These are phyloP conservation scores for Paecilomyces sp. DNA, from an alignment of 2,329 filamentous ascomycete genomes.

Conservation along the genomic window DNA sequence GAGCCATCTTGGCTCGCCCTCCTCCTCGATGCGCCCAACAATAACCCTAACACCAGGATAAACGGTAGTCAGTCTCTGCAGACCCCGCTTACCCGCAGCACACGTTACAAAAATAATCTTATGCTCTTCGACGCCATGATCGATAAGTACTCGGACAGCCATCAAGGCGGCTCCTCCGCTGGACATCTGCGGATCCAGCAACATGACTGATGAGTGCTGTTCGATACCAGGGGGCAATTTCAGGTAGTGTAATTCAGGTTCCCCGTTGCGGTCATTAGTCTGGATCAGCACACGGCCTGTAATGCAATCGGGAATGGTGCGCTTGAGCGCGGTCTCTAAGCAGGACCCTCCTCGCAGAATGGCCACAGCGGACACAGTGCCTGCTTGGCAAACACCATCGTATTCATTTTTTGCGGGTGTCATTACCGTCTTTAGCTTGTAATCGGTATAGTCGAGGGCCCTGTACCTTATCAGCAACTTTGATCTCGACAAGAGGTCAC, in stretches of 20 bases:
- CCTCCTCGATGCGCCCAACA: constrained; percentile 71
- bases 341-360: constrained; percentile 83
- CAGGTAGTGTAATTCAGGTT: constrained; percentile 87
- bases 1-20: constrained; percentile 81
- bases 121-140: constrained; percentile 80
- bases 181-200: constrained; percentile 92
- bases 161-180: constrained; percentile 80
- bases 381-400: constrained; percentile 61
- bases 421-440: constrained; percentile 54
- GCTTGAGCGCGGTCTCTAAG: constrained; percentile 78
- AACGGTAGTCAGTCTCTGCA: constrained; percentile 79
- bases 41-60: constrained; percentile 85
- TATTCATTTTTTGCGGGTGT: constrained; percentile 69
- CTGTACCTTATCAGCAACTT: constrained; percentile 31
- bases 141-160: constrained; percentile 91
- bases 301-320: constrained; percentile 86
- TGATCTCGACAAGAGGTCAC: not conserved
- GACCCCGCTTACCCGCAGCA: constrained; percentile 73
- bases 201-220: constrained; percentile 69
- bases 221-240: constrained; percentile 69
- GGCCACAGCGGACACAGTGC: constrained; percentile 76
- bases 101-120: constrained; percentile 91
- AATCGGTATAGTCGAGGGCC: constrained; percentile 70
- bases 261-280: constrained; percentile 74
- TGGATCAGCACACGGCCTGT: constrained; percentile 88